These are phyloP conservation scores for Irpex sp. DNA, from an alignment of 1,284 basidiomycete genomes.

Conservation along the genomic window DNA sequence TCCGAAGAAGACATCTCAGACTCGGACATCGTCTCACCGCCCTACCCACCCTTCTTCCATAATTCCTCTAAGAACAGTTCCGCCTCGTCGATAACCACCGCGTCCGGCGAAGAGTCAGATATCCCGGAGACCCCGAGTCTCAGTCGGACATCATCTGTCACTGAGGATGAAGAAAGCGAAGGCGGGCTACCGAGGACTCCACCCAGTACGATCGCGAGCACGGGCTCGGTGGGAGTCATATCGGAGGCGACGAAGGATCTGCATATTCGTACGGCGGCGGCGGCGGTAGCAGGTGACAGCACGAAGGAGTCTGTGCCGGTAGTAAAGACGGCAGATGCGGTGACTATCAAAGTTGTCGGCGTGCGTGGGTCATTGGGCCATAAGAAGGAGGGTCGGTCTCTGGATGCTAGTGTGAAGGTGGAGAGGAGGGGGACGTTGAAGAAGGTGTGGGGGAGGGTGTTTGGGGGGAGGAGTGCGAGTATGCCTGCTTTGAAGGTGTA, in stretches of 20 bases:
- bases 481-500: neutral
- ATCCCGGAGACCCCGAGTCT: neutral
- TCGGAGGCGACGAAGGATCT: neutral
- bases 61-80: neutral
- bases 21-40: constrained; percentile 1
- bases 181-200: neutral
- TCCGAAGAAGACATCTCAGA: neutral
- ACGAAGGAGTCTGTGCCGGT: neutral
- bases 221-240: neutral
- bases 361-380: neutral
- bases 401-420: neutral
- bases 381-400: neutral
- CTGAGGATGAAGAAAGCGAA: neutral
- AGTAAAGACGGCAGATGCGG: neutral
- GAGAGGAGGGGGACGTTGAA: constrained; percentile 8
- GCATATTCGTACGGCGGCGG: neutral
- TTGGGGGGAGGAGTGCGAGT: constrained; percentile 1
- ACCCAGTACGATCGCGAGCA: neutral
- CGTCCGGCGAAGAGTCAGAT: neutral
- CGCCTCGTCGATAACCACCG: constrained; percentile 1
- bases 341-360: neutral
- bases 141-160: constrained; percentile 5
- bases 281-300: neutral
- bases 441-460: constrained; percentile 7
- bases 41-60: constrained; percentile 5